Conservation (phyloP, 192 early-diverging fungal genomes). For the Podila minutissima region DNA sequence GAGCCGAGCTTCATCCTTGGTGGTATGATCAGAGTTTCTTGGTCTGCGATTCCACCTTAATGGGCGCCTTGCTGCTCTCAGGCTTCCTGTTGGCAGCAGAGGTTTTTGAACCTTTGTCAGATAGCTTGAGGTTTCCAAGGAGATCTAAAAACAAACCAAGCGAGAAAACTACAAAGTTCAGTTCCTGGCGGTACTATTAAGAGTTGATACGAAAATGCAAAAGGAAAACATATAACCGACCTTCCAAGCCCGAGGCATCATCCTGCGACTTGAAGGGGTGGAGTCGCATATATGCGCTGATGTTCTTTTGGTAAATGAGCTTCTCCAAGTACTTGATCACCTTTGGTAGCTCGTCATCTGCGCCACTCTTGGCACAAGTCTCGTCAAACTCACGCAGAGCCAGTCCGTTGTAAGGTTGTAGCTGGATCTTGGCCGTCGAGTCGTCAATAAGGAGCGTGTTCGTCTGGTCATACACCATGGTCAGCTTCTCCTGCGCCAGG, state of each 20-base stretch:
- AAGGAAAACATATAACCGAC: not conserved
- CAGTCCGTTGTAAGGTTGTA: slow-evolving; percentile 62
- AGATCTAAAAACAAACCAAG: not conserved
- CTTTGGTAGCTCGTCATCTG: slow-evolving; percentile 55
- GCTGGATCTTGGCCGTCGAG: slow-evolving; percentile 53
- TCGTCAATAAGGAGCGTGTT: slow-evolving; percentile 68
- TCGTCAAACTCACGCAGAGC: slow-evolving; percentile 52
- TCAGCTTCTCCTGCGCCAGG: not conserved
- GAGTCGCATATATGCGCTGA: slow-evolving; percentile 58
- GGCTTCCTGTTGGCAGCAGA: not conserved
- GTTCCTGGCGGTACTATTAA: not conserved
- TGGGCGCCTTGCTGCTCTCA: slow-evolving; percentile 3
- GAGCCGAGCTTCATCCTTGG: no score
- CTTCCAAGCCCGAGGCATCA: not conserved
- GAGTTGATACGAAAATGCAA: not conserved
- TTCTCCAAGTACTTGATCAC: slow-evolving; percentile 56
- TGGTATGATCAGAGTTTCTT: no score
- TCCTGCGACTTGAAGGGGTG: slow-evolving; percentile 46
- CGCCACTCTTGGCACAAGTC: slow-evolving; percentile 6
- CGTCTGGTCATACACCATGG: slow-evolving; percentile 41
- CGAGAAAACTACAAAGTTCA: not conserved
- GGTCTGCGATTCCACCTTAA: not conserved
- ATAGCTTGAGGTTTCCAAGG: not conserved
- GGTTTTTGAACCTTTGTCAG: not conserved
- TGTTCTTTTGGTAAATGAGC: slow-evolving; percentile 52